Evolutionary conservation across 371 early-diverging fungal genomes (phyloP), one percentile per base, ranked within the genome.

Genomic region (Mortierella sp.): DNA sequence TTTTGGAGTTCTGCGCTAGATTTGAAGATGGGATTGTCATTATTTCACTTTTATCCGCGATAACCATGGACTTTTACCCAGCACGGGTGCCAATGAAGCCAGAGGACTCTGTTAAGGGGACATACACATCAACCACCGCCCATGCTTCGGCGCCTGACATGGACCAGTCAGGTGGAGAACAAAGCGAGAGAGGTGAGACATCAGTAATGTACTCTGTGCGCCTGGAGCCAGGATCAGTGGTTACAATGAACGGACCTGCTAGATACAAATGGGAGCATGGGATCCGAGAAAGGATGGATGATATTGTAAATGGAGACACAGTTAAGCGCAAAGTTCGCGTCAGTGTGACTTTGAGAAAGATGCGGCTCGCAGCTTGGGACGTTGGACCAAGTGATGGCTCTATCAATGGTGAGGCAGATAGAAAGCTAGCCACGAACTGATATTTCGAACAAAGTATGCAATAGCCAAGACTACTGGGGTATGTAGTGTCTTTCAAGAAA

Each of bases 231-330:
- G 80, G 80, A 16, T 79, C 80, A 14, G 62, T 79, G 14, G 43
- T 79, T 21, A 73, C 60, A 7, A 66, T 79, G 23, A 63, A 79
- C 26, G 80, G 70, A 0, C 60, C 60, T 3, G 70, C 73, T 4
- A 57, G 80, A 14, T 79, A 73, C 37, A 70, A 58, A 19, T 79
- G 80, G 80, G 73, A 79, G 61, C 80, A 79, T 70, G 80, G 80
- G 19, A 79, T 79, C 43, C 63, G 64, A 26, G 80, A 79, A 48
- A 50, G 18, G 1, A 56, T 52, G 18, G 51, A 66, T 16, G 80
- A 79, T 46, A 67, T 73, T 0, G 55, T 23, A 12, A 19, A 64
- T 7, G 71, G 55, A 2, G 80, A 70, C 9, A 60, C 21, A 30
- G 58, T 79, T 1, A 58, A 30, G 43, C 66, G 80, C 5, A 68